Conservation (phyloP, 2,329 filamentous ascomycete genomes). For the Xylariaceae sp. region DNA sequence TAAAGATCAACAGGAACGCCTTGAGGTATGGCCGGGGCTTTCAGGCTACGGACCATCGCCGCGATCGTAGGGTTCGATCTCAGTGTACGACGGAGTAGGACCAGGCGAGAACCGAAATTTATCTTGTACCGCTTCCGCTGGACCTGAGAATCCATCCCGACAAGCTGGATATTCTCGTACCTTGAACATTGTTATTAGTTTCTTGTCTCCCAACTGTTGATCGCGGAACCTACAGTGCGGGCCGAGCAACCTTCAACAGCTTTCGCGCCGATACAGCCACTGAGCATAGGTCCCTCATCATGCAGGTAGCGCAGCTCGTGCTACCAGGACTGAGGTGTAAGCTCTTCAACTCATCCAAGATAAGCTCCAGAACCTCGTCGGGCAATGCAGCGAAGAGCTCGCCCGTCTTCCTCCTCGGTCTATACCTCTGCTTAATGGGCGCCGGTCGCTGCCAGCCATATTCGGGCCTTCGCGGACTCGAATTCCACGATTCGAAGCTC, state of each 20-base stretch:
- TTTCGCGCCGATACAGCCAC: constrained; percentile 54
- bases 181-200: constrained; percentile 35
- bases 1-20: constrained; percentile 52
- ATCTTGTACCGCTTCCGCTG: constrained; percentile 63
- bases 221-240: constrained; percentile 49
- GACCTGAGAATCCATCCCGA: constrained; percentile 57
- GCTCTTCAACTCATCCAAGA: constrained; percentile 56
- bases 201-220: constrained; percentile 1
- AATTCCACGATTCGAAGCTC: constrained; percentile 46
- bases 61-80: constrained; percentile 57
- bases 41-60: constrained; percentile 57
- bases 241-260: constrained; percentile 54
- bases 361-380: constrained; percentile 59
- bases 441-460: constrained; percentile 39
- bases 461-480: constrained; percentile 33
- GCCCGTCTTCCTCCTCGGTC: constrained; percentile 44
- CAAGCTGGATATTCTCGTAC: constrained; percentile 61
- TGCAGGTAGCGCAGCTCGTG: constrained; percentile 64
- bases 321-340: constrained; percentile 52
- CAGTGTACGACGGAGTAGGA: constrained; percentile 61
- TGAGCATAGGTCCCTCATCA: constrained; percentile 63
- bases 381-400: constrained; percentile 60
- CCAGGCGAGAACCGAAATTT: constrained; percentile 54
- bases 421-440: constrained; percentile 40
- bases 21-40: constrained; percentile 53